phyloP scores from a whole-genome alignment of 1,284 basidiomycete species.

The Melampsora americana region DNA sequence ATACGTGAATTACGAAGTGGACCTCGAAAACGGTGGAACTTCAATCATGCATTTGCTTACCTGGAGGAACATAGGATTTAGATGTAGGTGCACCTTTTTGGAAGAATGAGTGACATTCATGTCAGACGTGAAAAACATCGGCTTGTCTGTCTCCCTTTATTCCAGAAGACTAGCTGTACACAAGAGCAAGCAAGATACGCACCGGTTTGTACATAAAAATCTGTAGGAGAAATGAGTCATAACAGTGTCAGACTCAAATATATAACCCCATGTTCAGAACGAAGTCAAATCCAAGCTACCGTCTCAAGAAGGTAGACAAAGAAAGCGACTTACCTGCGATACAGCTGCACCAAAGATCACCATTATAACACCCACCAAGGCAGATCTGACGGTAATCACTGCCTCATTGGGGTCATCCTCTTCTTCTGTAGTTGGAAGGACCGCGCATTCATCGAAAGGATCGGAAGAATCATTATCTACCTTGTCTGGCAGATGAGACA shows the following conservation, averaged over 20 bases:
- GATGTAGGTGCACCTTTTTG: background rate
- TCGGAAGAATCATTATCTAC: constrained; percentile 2
- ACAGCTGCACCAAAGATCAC: constrained; percentile 37
- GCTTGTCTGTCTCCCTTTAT: too few relatives aligned
- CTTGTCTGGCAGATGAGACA: background rate
- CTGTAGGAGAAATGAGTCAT: constrained; percentile 1
- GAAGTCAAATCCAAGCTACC: background rate
- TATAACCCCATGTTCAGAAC: background rate
- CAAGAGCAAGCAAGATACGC: too few relatives aligned
- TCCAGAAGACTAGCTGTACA: too few relatives aligned
- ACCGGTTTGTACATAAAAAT: constrained; percentile 32
- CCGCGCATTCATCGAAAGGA: constrained; percentile 37
- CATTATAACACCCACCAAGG: constrained; percentile 28
- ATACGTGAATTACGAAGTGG: background rate
- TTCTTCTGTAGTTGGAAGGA: constrained; percentile 16
- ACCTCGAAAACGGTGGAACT: background rate
- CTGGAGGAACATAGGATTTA: constrained; percentile 30
- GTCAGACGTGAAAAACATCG: too few relatives aligned
- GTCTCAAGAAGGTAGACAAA: background rate
- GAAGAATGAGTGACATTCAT: too few relatives aligned
- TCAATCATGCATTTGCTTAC: background rate
- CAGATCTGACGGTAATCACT: constrained; percentile 33
- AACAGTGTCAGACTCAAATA: background rate
- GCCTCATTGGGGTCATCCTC: constrained; percentile 37
- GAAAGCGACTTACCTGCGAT: constrained; percentile 19